Base-by-base conservation (phyloP, 768 basidiomycete species). In the Trametes cinnabarina region DNA sequence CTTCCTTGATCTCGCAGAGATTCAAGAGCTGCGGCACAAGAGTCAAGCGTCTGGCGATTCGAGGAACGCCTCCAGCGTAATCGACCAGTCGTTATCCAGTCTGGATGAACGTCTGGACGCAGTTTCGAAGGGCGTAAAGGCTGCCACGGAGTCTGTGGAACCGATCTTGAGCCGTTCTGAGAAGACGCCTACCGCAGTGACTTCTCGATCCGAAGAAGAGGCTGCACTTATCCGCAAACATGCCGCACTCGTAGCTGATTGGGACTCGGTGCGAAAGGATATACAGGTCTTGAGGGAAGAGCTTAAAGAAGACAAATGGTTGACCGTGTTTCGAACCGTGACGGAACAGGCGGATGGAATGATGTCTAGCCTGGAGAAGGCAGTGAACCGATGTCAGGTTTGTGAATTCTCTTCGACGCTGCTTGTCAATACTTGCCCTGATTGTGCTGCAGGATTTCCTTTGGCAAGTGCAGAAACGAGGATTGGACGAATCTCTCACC, bases 311-410 rank as follows among this genome's bases (percentile, higher is more conserved):
- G 96, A 98, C 73, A 95, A 95, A 66, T 97, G 93, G 92, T 79
- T 98, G 65, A 90, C 89, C 11, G 92, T 98, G 20, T 98, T 98
- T 73, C 83, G 94, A 63, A 95, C 92, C 5, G 91, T 94, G 56
- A 87, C 92, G 41, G 89, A 94, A 67, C 95, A 98, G 71, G 95
- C 96, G 41, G 92, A 94, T 69, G 93, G 92, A 23, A 97, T 98
- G 96, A 96, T 98, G 93, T 84, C 84, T 26, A 92, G 91, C 67
- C 74, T 99, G 64, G 92, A 98, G 75, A 98, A 96, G 72, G 93
- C 91, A 9, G 86, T 96, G 42, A 86, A 86, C 66, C 85, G 90
- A 63, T 95, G 93, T 76, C 89, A 92, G 77, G 93, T 92, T 66
- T 62, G 85, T 46, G 42, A 39, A 44, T 12, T 15, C 8, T 40